Evolutionary conservation across 306 rosid species (phyloP), one percentile per base, ranked within the genome.

Genomic region (Cyclanthera cordifolia): DNA sequence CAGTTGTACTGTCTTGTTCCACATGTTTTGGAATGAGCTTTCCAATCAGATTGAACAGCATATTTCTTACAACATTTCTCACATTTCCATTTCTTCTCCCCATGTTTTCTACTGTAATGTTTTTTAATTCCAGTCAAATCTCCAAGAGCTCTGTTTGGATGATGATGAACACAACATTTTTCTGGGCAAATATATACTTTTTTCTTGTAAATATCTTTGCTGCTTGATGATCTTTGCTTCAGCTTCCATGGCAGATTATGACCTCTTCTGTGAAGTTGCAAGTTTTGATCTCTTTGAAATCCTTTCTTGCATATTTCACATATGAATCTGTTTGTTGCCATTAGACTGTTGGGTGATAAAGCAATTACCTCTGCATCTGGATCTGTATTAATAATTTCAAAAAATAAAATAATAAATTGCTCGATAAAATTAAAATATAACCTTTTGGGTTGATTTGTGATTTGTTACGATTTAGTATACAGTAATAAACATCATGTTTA

Each of bases 11-110:
- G 88, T 65, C 88, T 69, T 14, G 91, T 86, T 3, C 91, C 91
- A 67, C 91, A 86, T 1, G 91, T 86, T 58, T 86, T 86, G n/a
- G 80, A 71, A 75, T 86, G 91, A 55, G 91, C 91, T 74, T 86
- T 86, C 91, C 91, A 86, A 54, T 86, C 88, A 0, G 88, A 86
- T 61, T 83, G 91, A 50, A 86, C 88, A 1, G 91, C 91, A 46
- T 86, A 86, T 37, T 37, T 37, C 85, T 86, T 86, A 0, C 85
- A 81, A 50, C 91, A 86, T 54, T 83, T 86, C 5, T 86, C 88
- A 49, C 91, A 86, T 79, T 83, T 86, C 91, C 91, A 86, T 73
- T 86, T 86, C 71, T 86, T 86, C 76, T 86, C 91, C 1, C 91
- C 91, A 28, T 86, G 91, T 63, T 83, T 86, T 52, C 88, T 73